Percentiles rank a stretch among this genome's conserved stretches.
Conservation (phyloP, 306 rosid genomes). For the Ammopiptanthus mongolicus region DNA sequence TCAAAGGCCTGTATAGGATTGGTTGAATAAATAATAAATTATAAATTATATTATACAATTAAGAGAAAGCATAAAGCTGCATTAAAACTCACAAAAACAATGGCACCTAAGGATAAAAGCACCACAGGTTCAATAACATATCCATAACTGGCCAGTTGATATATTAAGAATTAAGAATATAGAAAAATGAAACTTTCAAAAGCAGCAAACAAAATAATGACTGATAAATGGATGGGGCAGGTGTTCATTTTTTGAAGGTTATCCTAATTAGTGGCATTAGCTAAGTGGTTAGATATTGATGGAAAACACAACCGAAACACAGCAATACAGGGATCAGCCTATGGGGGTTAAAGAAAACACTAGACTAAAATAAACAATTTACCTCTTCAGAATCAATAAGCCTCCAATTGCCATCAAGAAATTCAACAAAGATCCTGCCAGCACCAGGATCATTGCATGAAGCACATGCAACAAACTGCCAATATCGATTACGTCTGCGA, state of each 20-base stretch:
- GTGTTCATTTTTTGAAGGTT: not conserved
- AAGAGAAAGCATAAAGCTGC: not conserved
- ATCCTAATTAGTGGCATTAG: not conserved
- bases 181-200: not conserved
- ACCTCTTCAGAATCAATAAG: slow-evolving; percentile 97
- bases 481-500: slow-evolving; percentile 87
- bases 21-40: slow-evolving; percentile 6
- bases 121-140: not conserved
- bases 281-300: not conserved
- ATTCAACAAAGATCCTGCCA: slow-evolving; percentile 87
- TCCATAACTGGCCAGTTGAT: not conserved
- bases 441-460: slow-evolving; percentile 95
- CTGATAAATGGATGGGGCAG: not conserved
- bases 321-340: not conserved
- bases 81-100: slow-evolving; percentile 6
- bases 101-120: not conserved
- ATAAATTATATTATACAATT: not conserved
- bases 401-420: slow-evolving; percentile 81
- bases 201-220: not conserved
- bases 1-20: slow-evolving; percentile 69
- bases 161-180: not conserved
- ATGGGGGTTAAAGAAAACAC: not conserved
- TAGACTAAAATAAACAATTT: not conserved
- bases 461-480: slow-evolving; percentile 94
- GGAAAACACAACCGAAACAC: not conserved